Percentiles rank a stretch among this genome's conserved stretches.
These are phyloP conservation scores for Pseudonectria foliicola DNA, from an alignment of 2,329 filamentous ascomycete species.

Conservation along the genomic window DNA sequence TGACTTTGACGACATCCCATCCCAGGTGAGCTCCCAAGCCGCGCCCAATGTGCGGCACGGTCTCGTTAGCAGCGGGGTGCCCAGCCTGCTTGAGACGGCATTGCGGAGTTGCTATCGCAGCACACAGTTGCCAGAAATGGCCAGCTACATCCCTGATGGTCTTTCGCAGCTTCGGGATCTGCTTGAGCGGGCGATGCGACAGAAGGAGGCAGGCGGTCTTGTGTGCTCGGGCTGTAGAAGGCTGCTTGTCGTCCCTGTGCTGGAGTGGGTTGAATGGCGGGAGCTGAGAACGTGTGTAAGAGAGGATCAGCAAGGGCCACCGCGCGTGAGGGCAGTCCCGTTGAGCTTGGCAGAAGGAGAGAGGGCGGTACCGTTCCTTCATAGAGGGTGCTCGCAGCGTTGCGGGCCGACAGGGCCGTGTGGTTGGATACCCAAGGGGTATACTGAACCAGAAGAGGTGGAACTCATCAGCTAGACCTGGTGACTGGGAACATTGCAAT, in stretches of 20 bases:
- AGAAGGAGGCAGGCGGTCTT: conserved; percentile 41
- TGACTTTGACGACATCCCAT: conserved; percentile 3
- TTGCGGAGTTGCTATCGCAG: conserved; percentile 40
- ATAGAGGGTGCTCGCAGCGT: conserved; percentile 43
- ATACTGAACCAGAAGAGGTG: conserved; percentile 6
- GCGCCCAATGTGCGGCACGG: conserved; percentile 6
- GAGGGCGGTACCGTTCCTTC: conserved; percentile 38
- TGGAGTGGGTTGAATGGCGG: conserved; percentile 60
- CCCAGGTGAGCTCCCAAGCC: conserved; percentile 1
- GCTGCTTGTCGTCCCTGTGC: conserved; percentile 41
- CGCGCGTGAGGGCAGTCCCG: conserved; percentile 13
- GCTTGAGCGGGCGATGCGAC: conserved; percentile 32
- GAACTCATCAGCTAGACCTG: background rate
- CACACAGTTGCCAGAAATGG: conserved; percentile 35
- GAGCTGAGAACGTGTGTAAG: conserved; percentile 25
- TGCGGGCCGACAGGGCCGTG: conserved; percentile 31
- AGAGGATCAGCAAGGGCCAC: conserved; percentile 1
- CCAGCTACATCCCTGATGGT: conserved; percentile 35
- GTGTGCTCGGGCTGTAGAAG: conserved; percentile 46
- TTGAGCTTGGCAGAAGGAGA: conserved; percentile 28
- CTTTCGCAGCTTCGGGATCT: conserved; percentile 33
- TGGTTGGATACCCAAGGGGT: conserved; percentile 16
- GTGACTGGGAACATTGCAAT: too few species aligned
- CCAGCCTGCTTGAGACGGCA: conserved; percentile 45
- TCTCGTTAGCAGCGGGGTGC: conserved; percentile 28